Evolutionary conservation across 176 grass and related monocot species (phyloP).

Genomic region (Oryza nivara): DNA sequence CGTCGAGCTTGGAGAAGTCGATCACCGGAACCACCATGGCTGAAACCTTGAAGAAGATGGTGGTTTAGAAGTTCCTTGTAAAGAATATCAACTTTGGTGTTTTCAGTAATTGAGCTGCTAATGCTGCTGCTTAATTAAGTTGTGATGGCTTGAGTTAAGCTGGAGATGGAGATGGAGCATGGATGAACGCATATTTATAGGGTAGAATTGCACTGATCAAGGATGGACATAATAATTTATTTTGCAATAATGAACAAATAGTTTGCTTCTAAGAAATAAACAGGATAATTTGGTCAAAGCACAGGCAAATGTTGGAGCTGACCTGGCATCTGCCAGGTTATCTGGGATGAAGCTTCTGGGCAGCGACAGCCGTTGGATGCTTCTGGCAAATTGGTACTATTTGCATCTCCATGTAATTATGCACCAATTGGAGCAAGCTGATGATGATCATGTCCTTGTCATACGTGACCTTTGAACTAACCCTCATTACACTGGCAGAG

Average conservation of each 20-base stretch:
- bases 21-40: slow-evolving; percentile 56
- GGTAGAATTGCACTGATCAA: not conserved
- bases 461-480: slow-evolving; percentile 30
- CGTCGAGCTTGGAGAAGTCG: slow-evolving; percentile 62
- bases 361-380: slow-evolving; percentile 17
- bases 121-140: not conserved
- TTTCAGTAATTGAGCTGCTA: not conserved
- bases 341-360: slow-evolving; percentile 47
- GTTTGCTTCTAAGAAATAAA: not conserved
- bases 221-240: not conserved
- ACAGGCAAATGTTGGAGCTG: slow-evolving; percentile 7
- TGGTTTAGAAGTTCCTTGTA: not conserved
- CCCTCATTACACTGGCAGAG: not conserved
- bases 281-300: slow-evolving; percentile 31
- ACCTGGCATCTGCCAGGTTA: not conserved
- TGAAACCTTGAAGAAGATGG: not conserved
- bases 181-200: not conserved
- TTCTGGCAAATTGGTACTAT: slow-evolving; percentile 27
- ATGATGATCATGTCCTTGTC: not conserved
- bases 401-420: not conserved
- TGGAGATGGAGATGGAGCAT: not conserved
- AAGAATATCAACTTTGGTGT: not conserved
- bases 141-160: slow-evolving; percentile 7
- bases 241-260: too few relatives aligned
- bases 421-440: not conserved